Evolutionary conservation across 169 alveolate species (phyloP).

Genomic region (Perkinsus olseni): DNA sequence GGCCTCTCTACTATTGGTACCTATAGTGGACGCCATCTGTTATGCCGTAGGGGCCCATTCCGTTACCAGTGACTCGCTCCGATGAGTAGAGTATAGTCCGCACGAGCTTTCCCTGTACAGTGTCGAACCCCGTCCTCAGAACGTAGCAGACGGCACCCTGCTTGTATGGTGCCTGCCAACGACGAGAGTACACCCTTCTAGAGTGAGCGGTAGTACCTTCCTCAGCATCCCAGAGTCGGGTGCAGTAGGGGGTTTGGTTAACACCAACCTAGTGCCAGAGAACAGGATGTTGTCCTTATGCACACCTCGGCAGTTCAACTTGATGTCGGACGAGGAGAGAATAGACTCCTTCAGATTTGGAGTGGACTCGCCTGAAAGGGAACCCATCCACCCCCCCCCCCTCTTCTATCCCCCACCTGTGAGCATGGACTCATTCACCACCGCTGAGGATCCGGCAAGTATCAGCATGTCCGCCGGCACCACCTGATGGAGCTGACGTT

Average conservation of each 20-base stretch:
- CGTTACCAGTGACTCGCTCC: constrained; percentile 15
- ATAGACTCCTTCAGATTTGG: constrained; percentile 13
- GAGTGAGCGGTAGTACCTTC: constrained; percentile 29
- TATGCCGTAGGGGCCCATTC: background rate
- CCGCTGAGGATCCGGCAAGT: constrained; percentile 22
- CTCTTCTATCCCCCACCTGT: constrained; percentile 49
- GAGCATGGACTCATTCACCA: constrained; percentile 59
- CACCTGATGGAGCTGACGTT: background rate
- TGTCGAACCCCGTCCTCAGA: constrained; percentile 63
- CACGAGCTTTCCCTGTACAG: constrained; percentile 92
- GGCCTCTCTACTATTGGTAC: constrained; percentile 84
- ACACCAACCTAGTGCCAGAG: constrained; percentile 84
- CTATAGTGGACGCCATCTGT: background rate
- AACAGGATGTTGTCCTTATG: constrained; percentile 73
- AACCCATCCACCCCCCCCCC: background rate
- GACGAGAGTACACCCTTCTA: constrained; percentile 39
- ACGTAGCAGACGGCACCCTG: constrained; percentile 42
- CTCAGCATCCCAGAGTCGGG: constrained; percentile 34
- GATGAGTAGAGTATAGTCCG: constrained; percentile 83
- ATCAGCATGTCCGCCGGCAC: constrained; percentile 9
- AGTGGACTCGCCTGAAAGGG: constrained; percentile 20
- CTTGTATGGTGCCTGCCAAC: background rate
- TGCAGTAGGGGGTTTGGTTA: constrained; percentile 48
- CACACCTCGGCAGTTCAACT: background rate
- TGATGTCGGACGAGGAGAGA: constrained; percentile 10